Conservation (phyloP, 2,329 filamentous ascomycete genomes). For the Aspergillus texensis region DNA sequence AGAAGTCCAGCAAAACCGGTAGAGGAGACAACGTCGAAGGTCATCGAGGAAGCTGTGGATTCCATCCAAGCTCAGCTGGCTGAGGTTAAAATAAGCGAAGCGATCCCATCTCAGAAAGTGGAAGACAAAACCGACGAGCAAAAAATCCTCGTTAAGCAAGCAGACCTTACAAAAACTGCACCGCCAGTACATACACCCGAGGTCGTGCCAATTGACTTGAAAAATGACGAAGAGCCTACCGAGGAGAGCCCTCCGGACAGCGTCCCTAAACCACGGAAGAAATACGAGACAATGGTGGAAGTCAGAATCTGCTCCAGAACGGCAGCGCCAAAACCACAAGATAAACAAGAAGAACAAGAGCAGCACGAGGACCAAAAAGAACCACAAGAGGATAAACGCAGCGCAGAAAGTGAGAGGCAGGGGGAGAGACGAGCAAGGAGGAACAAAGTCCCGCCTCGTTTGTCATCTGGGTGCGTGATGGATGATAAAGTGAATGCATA, state of each 20-base stretch:
- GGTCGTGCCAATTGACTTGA: not conserved
- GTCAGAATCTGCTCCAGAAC: constrained; percentile 26
- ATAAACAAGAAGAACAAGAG: not conserved
- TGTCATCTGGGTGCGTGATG: constrained; percentile 37
- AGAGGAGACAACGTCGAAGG: constrained; percentile 7
- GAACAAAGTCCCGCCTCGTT: constrained; percentile 23
- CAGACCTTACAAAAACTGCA: not conserved
- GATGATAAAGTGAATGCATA: constrained; percentile 39
- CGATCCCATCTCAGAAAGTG: constrained; percentile 1
- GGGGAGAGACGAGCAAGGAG: constrained; percentile 19
- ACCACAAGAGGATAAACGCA: not conserved
- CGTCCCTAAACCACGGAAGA: constrained; percentile 7
- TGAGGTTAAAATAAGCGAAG: constrained; percentile 28
- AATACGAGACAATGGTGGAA: constrained; percentile 31
- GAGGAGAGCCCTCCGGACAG: constrained; percentile 4
- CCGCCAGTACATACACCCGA: not conserved
- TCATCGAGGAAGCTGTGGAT: constrained; percentile 23
- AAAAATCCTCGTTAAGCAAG: not conserved
- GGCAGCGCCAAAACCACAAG: not conserved
- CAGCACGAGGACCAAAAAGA: not conserved
- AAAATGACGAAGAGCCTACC: not conserved
- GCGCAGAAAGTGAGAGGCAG: constrained; percentile 11
- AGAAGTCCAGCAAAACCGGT: constrained; percentile 26
- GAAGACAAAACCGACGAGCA: not conserved
- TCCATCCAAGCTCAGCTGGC: constrained; percentile 31